phyloP scores from a whole-genome alignment of 1,284 basidiomycete species.

The Ceratobasidium sp. region DNA sequence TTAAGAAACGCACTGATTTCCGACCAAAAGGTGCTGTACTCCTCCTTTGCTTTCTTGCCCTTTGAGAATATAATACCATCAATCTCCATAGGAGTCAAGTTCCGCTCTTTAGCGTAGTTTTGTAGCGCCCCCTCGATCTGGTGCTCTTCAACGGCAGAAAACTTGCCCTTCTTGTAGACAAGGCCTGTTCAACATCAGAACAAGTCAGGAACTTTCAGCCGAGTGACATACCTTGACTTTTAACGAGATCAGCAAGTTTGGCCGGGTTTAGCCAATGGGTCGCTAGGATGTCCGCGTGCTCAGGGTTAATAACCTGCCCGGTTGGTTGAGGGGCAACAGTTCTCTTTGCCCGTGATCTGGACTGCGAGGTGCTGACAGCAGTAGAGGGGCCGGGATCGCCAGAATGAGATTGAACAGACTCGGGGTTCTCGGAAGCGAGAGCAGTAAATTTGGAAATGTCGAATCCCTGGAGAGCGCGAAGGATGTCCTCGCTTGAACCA shows the following conservation, averaged over 20 bases:
- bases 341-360: slow-evolving; percentile 11
- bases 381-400: slow-evolving; percentile 46
- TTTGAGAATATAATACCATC: slow-evolving; percentile 72
- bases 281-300: slow-evolving; percentile 64
- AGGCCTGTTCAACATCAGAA: slow-evolving; percentile 63
- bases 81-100: slow-evolving; percentile 10
- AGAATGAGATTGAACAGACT: slow-evolving; percentile 52
- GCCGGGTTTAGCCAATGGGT: slow-evolving; percentile 78
- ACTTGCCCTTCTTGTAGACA: slow-evolving; percentile 85
- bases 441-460: slow-evolving; percentile 75
- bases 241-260: slow-evolving; percentile 73
- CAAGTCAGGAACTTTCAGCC: slow-evolving; percentile 30
- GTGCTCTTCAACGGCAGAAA: slow-evolving; percentile 77
- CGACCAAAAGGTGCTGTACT: slow-evolving; percentile 71
- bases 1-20: slow-evolving; percentile 69
- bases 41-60: slow-evolving; percentile 66
- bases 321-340: slow-evolving; percentile 26
- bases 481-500: slow-evolving; percentile 71
- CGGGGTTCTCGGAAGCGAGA: slow-evolving; percentile 60
- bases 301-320: slow-evolving; percentile 22
- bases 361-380: not conserved
- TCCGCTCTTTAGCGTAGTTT: slow-evolving; percentile 67
- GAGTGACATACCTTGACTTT: slow-evolving; percentile 65
- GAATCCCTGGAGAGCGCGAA: slow-evolving; percentile 74
- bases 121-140: slow-evolving; percentile 72